Evolutionary conservation across 2,329 filamentous ascomycete genomes (phyloP), one percentile per base, ranked within the genome.

Genomic region (Fusarium circinatum): DNA sequence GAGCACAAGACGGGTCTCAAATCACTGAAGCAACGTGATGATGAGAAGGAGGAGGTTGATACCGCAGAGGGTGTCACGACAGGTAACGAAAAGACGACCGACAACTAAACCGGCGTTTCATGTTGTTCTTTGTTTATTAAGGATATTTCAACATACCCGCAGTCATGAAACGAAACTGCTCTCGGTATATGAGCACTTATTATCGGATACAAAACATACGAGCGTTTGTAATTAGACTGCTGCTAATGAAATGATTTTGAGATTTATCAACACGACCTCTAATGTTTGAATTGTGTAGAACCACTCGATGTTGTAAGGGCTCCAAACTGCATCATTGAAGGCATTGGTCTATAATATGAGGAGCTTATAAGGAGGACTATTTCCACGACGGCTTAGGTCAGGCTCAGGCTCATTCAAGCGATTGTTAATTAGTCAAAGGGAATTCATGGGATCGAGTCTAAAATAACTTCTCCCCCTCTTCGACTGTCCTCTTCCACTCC

Each of bases 1-100:
- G 88, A 89, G 80, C 86, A 89, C 77, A 88, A 89, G 83, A 91
- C 89, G 2, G 89, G 89, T 0, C 76, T 91, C 64, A 80, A 85
- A 69, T 82, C 83, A 11, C 78, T 86, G 71, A 82, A 80, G 76
- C 74, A 75, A 13, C 77, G 79, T 28, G 79, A 76, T 9, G 75
- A 80, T 28, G 76, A 74, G 44, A 66, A 69, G 32, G 54, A 52
- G 2, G 73, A 32, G n/a, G 44, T 10, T 18, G 38, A 58, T 28
- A 54, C 58, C 18, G 41, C 20, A 20, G 66, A 62, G n/a, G 63
- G 67, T 24, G 52, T 65, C 30, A 44, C 36, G 15, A 14, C 26
- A 22, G 26, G 60, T 13, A 70, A 65, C 10, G 68, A 76, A n/a
- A 71, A 75, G 51, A 55, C 54, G n/a, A 65, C 63, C 15, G 63